phyloP scores from a whole-genome alignment of 1,284 basidiomycete genomes.

The Taiwanofungus camphoratus region DNA sequence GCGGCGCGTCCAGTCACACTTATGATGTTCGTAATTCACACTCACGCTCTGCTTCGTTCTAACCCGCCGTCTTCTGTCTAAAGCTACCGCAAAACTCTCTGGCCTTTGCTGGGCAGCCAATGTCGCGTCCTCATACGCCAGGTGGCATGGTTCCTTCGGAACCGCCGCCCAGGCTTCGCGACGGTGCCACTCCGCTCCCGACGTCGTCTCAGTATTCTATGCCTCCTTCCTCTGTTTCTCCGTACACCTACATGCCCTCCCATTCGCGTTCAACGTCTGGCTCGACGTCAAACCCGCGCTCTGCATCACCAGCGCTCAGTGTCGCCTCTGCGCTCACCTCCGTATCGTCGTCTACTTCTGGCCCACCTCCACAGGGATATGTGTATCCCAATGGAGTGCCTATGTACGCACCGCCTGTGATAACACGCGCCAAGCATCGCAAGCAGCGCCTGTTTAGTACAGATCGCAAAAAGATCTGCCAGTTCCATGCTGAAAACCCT shows the following conservation, averaged over 20 bases:
- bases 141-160: constrained; percentile 26
- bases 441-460: constrained; percentile 70
- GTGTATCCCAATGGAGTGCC: too few relatives aligned
- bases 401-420: too few relatives aligned
- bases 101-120: constrained; percentile 28
- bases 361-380: too few relatives aligned
- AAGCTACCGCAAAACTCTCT: constrained; percentile 19
- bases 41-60: constrained; percentile 7
- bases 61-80: constrained; percentile 13
- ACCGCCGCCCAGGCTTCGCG: constrained; percentile 4
- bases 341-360: constrained; percentile 37
- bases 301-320: constrained; percentile 57
- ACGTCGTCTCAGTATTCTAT: constrained; percentile 9
- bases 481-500: constrained; percentile 57
- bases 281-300: constrained; percentile 41
- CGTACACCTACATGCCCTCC: constrained; percentile 26
- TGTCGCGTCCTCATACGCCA: constrained; percentile 41
- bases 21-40: constrained; percentile 31
- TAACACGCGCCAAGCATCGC: constrained; percentile 42
- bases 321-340: constrained; percentile 47
- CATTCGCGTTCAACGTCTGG: constrained; percentile 40
- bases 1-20: constrained; percentile 16
- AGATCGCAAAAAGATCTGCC: constrained; percentile 76
- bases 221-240: constrained; percentile 14
- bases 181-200: too few relatives aligned